Evolutionary conservation across 2,329 filamentous ascomycete genomes (phyloP).

Genomic region (Penicillium sp.): DNA sequence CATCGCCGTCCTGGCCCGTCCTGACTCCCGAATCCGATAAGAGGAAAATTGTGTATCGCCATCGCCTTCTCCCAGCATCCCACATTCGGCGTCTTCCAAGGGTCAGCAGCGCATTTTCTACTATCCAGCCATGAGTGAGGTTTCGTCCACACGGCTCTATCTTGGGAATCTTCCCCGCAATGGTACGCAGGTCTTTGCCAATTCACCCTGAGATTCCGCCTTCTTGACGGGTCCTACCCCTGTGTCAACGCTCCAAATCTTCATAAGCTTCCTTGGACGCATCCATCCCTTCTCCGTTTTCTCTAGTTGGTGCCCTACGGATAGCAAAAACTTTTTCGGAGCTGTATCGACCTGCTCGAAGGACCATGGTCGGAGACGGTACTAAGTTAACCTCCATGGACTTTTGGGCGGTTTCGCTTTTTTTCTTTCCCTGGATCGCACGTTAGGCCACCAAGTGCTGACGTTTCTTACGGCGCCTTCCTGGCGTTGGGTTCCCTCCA

Average conservation of each 20-base stretch:
- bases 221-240: slow-evolving; percentile 14
- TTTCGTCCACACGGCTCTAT: slow-evolving; percentile 92
- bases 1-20: not conserved
- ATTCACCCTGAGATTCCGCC: slow-evolving; percentile 23
- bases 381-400: slow-evolving; percentile 14
- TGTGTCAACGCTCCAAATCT: slow-evolving; percentile 11
- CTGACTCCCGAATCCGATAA: not conserved
- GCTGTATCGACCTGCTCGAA: slow-evolving; percentile 10
- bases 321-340: slow-evolving; percentile 2
- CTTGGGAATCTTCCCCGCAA: slow-evolving; percentile 95
- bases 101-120: slow-evolving; percentile 1
- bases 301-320: slow-evolving; percentile 9
- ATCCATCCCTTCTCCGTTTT: slow-evolving; percentile 10
- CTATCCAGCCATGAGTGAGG: slow-evolving; percentile 65
- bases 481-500: slow-evolving; percentile 46
- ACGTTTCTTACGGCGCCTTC: slow-evolving; percentile 27
- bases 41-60: slow-evolving; percentile 5
- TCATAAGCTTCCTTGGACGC: slow-evolving; percentile 10
- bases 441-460: slow-evolving; percentile 25
- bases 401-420: slow-evolving; percentile 20
- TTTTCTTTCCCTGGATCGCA: slow-evolving; percentile 22
- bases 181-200: slow-evolving; percentile 60
- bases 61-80: not conserved
- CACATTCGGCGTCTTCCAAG: not conserved
- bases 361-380: slow-evolving; percentile 13